Evolutionary conservation across 805 yeast genomes (phyloP).

Genomic region (Dipodascus geniculatus): DNA sequence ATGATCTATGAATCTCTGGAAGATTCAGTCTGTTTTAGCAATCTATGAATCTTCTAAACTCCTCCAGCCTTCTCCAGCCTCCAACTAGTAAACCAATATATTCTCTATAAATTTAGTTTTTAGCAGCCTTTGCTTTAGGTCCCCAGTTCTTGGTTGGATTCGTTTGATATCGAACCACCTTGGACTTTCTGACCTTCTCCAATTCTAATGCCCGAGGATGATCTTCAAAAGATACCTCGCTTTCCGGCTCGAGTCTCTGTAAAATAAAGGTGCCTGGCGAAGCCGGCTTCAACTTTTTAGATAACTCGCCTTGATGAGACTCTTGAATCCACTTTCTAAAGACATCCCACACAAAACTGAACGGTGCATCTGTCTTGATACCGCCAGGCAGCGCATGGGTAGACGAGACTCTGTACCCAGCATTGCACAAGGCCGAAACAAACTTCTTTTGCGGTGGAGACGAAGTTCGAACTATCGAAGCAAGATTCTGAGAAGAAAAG

Average conservation of each 20-base stretch:
- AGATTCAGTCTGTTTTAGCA: too few species aligned
- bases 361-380: constrained; percentile 84
- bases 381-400: constrained; percentile 85
- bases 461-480: constrained; percentile 67
- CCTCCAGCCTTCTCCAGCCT: too few species aligned
- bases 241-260: constrained; percentile 16
- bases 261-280: constrained; percentile 25
- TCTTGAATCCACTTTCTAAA: constrained; percentile 20
- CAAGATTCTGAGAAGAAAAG: constrained; percentile 65
- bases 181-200: constrained; percentile 54
- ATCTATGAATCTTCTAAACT: too few species aligned
- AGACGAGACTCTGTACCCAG: constrained; percentile 71
- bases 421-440: constrained; percentile 70
- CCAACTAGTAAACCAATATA: too few species aligned
- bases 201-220: constrained; percentile 47
- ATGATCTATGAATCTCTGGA: too few species aligned
- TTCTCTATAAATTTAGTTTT: neutral
- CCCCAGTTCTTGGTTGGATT: constrained; percentile 97
- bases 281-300: constrained; percentile 19
- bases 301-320: constrained; percentile 28
- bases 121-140: constrained; percentile 59
- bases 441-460: constrained; percentile 69
- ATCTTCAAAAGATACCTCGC: constrained; percentile 40
- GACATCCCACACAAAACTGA: constrained; percentile 64
- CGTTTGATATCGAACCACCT: constrained; percentile 79